Evolutionary conservation across 1,284 basidiomycete species (phyloP), one percentile per base, ranked within the genome.

Genomic region (Sporisorium scitamineum): DNA sequence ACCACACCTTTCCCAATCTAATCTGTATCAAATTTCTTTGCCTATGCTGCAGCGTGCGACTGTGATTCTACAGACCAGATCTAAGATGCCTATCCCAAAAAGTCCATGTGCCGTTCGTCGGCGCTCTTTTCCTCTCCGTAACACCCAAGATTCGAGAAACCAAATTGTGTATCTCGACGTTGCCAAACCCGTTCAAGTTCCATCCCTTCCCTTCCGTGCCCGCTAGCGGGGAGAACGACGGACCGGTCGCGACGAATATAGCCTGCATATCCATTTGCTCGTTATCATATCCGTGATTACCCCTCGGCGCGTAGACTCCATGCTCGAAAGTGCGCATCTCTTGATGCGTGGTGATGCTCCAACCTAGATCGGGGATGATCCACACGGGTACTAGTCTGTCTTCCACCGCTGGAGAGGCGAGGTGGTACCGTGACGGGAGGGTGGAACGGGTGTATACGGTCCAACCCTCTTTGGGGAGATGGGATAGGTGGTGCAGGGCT

Each of bases 171-270:
- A 96, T 87, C 86, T 96, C 90, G 42, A 94, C 90, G 76, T 95
- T 96, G 82, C 88, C 85, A 86, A 96, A 95, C 91, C 27, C 90
- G 89, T 76, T 90, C 89, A 62, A 89, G 42, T 59, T 71, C 65
- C 37, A 56, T 45, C 16, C 4, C 89, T 89, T 29, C 20, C n/a
- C n/a, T n/a, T 37, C 34, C 53, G 20, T 24, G 7, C 5, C 10
- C 14, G 41, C 50, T 26, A 52, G 3, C 55, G 89, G 88, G 5
- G 89, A 85, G 13, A 92, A 90, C 82, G 94, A 94, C 0, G 94
- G 94, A 1, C 94, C 94, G 80, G 93, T 92, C 2, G 93, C 93
- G 69, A 95, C 91, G 85, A 96, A 95, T 85, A 94, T 91, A 0
- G 94, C 94, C 61, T 91, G 90, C 94, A 96, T 96, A 4, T 92